Evolutionary conservation across 495 filamentous ascomycete genomes (phyloP).

Genomic region (Darksidea phi): DNA sequence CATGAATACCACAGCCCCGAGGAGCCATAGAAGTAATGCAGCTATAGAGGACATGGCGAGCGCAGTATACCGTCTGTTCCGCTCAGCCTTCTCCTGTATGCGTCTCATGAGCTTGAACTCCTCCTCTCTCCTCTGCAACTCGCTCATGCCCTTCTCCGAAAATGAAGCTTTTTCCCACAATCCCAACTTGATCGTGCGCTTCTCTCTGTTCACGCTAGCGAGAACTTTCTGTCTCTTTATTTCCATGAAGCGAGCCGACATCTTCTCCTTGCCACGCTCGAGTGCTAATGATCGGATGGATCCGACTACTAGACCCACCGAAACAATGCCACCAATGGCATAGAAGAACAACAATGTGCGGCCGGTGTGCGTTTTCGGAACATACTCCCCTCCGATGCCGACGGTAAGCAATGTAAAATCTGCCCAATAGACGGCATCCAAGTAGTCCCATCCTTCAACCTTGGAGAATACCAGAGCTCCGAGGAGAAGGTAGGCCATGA

Average conservation of each 20-base stretch:
- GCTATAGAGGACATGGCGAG: conserved; percentile 61
- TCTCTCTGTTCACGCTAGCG: conserved; percentile 50
- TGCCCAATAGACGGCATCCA: conserved; percentile 80
- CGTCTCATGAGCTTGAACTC: conserved; percentile 84
- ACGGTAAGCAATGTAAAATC: conserved; percentile 83
- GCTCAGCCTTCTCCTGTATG: conserved; percentile 59
- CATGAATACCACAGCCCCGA: conserved; percentile 73
- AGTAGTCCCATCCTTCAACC: conserved; percentile 74
- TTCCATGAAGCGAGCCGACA: conserved; percentile 67
- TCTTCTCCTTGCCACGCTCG: conserved; percentile 69
- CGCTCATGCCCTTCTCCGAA: conserved; percentile 41
- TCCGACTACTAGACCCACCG: conserved; percentile 75
- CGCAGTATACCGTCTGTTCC: conserved; percentile 64
- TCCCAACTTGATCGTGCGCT: conserved; percentile 51
- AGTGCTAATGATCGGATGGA: conserved; percentile 78
- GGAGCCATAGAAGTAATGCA: conserved; percentile 74
- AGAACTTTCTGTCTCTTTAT: conserved; percentile 62
- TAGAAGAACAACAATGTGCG: conserved; percentile 74
- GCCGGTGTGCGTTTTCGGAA: conserved; percentile 61
- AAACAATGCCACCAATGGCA: conserved; percentile 75
- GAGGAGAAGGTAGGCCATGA: conserved; percentile 71
- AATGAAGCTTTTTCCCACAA: conserved; percentile 47
- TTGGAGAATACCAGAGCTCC: conserved; percentile 69
- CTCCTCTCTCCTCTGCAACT: conserved; percentile 62
- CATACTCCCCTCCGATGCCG: conserved; percentile 68